Conservation (phyloP, 148 eudicot species). For the Amaranthus cruentus region DNA sequence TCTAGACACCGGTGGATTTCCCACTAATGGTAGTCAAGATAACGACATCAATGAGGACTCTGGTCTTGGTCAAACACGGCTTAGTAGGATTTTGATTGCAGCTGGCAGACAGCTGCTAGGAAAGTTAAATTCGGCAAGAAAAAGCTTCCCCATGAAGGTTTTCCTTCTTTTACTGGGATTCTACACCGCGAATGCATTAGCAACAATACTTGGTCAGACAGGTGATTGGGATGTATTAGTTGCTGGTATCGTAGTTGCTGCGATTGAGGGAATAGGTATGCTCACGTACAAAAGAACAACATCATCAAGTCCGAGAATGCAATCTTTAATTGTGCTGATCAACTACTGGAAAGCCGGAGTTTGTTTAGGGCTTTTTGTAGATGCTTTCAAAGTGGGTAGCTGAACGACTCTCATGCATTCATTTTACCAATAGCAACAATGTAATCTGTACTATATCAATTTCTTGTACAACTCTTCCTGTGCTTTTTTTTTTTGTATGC, state of each 20-base stretch:
- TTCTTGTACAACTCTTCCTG: background rate
- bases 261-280: constrained; percentile 92
- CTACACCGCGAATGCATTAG: constrained; percentile 93
- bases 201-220: constrained; percentile 92
- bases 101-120: constrained; percentile 67
- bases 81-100: constrained; percentile 76
- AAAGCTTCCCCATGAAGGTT: constrained; percentile 86
- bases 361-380: constrained; percentile 96
- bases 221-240: constrained; percentile 98
- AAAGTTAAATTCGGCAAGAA: constrained; percentile 73
- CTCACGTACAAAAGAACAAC: constrained; percentile 71
- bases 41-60: constrained; percentile 40
- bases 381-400: constrained; percentile 97
- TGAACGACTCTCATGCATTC: constrained; percentile 21
- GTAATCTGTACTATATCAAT: no score
- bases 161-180: constrained; percentile 86
- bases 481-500: background rate
- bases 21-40: constrained; percentile 43
- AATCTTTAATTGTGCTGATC: constrained; percentile 61
- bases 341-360: constrained; percentile 99
- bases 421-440: background rate
- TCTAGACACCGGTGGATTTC: constrained; percentile 62
- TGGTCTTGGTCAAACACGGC: constrained; percentile 65
- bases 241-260: constrained; percentile 93
- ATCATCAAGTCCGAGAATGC: constrained; percentile 40